A percentile compares a stretch with the other conserved stretches of the same genome.
These are phyloP conservation scores for Sporothrix brasiliensis DNA, from an alignment of 2,329 filamentous ascomycete species.

Conservation along the genomic window DNA sequence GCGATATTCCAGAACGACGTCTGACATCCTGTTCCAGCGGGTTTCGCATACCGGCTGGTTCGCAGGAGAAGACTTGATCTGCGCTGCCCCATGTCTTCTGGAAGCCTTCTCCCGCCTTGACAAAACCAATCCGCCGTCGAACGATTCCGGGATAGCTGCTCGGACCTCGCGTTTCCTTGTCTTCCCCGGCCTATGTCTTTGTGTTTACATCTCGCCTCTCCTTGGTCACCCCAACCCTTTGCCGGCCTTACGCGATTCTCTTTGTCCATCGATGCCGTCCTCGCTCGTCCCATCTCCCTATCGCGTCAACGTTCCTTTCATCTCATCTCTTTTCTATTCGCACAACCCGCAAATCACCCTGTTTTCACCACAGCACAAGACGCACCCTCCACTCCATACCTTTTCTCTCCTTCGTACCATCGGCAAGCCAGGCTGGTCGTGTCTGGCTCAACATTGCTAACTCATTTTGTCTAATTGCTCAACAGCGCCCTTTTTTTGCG, in stretches of 20 bases:
- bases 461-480: background rate
- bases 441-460: background rate
- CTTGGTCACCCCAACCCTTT: constrained; percentile 6
- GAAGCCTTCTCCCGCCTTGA: constrained; percentile 33
- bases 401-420: background rate
- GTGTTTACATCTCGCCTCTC: background rate
- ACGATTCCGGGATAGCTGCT: background rate
- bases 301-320: constrained; percentile 13
- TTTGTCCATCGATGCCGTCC: background rate
- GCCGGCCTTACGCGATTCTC: background rate
- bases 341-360: background rate
- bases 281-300: constrained; percentile 9
- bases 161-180: background rate
- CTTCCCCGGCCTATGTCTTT: constrained; percentile 14
- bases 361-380: background rate
- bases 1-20: constrained; percentile 22
- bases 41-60: constrained; percentile 31
- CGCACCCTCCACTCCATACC: background rate
- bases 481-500: background rate
- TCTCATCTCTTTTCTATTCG: constrained; percentile 3
- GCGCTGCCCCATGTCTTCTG: constrained; percentile 33
- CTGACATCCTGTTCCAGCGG: constrained; percentile 35
- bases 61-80: constrained; percentile 28
- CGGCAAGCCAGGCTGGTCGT: background rate
- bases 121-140: constrained; percentile 5